phyloP scores from a whole-genome alignment of 2,329 filamentous ascomycete species.

The Trichoderma oligosporum region DNA sequence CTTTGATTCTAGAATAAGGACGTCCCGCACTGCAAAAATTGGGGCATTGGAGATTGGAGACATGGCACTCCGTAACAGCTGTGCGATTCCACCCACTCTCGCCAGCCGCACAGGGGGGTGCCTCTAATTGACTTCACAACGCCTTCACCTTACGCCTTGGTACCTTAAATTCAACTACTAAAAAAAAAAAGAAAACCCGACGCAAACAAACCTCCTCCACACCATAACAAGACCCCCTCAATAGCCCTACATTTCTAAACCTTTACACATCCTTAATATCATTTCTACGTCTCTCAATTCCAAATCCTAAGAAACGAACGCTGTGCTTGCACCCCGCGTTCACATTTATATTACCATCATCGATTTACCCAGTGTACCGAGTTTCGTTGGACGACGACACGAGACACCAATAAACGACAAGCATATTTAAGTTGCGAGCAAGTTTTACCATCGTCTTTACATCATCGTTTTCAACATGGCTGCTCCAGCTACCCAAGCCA shows the following conservation, averaged over 20 bases:
- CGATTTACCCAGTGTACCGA: background rate
- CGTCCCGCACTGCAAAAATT: background rate
- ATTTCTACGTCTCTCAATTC: background rate
- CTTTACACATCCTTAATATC: conserved; percentile 4
- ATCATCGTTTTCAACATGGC: conserved; percentile 47
- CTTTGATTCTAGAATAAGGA: conserved; percentile 17
- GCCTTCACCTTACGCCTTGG: conserved; percentile 16
- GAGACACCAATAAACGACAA: conserved; percentile 19
- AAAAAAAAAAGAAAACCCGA: conserved; percentile 18
- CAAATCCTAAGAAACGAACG: background rate
- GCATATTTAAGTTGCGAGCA: background rate
- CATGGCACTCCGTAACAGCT: background rate
- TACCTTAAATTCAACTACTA: conserved; percentile 15
- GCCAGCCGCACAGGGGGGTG: conserved; percentile 13
- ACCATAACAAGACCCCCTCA: background rate
- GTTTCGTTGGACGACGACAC: conserved; percentile 9
- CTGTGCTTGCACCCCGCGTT: conserved; percentile 5
- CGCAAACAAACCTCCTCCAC: conserved; percentile 19
- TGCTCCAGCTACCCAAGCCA: conserved; percentile 55
- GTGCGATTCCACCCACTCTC: too few relatives aligned
- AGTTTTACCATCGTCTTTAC: conserved; percentile 17
- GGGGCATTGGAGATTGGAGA: background rate
- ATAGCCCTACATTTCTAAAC: background rate
- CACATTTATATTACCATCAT: background rate
- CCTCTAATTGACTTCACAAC: conserved; percentile 19